Base-by-base conservation (phyloP, 164 flowering plant species). In the Vitis amurensis region DNA sequence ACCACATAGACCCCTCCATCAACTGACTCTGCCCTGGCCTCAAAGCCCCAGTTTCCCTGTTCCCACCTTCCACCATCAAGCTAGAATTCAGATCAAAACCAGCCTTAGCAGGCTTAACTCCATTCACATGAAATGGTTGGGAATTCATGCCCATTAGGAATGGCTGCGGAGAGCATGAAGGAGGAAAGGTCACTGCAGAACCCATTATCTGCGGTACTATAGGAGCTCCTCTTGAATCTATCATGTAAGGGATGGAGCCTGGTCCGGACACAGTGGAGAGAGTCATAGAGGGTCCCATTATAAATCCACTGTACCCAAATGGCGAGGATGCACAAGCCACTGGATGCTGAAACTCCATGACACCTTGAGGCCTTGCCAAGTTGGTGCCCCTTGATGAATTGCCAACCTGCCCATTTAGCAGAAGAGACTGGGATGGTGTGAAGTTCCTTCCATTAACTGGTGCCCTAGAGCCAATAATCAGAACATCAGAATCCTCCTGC, bases 161-260 rank as follows among this genome's bases (percentile, higher is more conserved):
- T 0, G 84, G 79, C 13, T 77, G 80, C 37, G 79, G 78, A 23
- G 87, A 23, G 55, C 77, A 79, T 16, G 81, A 70, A 16, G 82
- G 66, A 4, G 79, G 74, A 49, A 72, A 61, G 57, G 79, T 76
- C 23, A 79, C 55, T 15, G 80, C 50, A 13, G 86, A 71, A 9
- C 81, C 76, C 63, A 84, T 59, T 29, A 87, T 63, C 63, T 89
- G 90, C 3, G 89, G 88, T 44, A 76, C 59, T 37, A 83, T 75
- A 16, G 85, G 79, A 47, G 76, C 66, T 74, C 84, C 90, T 61
- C 87, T 77, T 11, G 89, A 74, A 80, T 89, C 89, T 9, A 86
- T 74, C 86, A 80, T 82, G 76, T 78, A 84, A 37, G 87, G 84
- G 60, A 81, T 53, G 30, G 81, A 67, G 17, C 78, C 78, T 31